Percentiles rank a stretch among this genome's conserved stretches.
phyloP scores from a whole-genome alignment of 495 filamentous ascomycete species.

The Lophium mytilinum region DNA sequence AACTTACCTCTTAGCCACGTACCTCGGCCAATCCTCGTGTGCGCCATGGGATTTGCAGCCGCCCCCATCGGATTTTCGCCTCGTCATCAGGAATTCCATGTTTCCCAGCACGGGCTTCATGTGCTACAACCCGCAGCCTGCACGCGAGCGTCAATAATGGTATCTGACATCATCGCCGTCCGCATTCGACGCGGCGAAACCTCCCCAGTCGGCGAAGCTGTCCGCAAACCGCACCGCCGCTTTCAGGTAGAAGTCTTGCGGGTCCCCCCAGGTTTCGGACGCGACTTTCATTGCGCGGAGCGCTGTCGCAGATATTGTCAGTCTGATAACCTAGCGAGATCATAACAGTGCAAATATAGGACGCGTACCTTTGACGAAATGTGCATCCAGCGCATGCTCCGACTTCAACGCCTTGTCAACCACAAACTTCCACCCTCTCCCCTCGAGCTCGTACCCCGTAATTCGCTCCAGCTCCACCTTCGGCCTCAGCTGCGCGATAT shows the following conservation, averaged over 20 bases:
- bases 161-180: constrained; percentile 8
- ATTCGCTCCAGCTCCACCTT: constrained; percentile 58
- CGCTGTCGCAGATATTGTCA: constrained; percentile 32
- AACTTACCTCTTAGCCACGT: too few relatives aligned
- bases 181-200: constrained; percentile 34
- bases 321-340: too few relatives aligned
- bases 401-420: constrained; percentile 58
- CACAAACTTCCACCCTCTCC: constrained; percentile 69
- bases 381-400: constrained; percentile 58
- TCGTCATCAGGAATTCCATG: not conserved
- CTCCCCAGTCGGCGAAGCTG: constrained; percentile 71
- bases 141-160: constrained; percentile 1
- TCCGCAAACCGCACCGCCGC: constrained; percentile 72
- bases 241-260: constrained; percentile 64
- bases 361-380: constrained; percentile 64
- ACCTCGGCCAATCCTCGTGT: too few relatives aligned
- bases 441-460: constrained; percentile 48
- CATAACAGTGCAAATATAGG: not conserved
- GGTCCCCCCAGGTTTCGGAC: constrained; percentile 76
- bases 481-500: constrained; percentile 66
- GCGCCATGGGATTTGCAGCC: too few relatives aligned
- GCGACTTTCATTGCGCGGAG: constrained; percentile 66
- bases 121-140: too few relatives aligned
- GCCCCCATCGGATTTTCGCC: too few relatives aligned
- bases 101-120: not conserved